phyloP scores from a whole-genome alignment of 768 basidiomycete genomes.

The Auriscalpium orientale region DNA sequence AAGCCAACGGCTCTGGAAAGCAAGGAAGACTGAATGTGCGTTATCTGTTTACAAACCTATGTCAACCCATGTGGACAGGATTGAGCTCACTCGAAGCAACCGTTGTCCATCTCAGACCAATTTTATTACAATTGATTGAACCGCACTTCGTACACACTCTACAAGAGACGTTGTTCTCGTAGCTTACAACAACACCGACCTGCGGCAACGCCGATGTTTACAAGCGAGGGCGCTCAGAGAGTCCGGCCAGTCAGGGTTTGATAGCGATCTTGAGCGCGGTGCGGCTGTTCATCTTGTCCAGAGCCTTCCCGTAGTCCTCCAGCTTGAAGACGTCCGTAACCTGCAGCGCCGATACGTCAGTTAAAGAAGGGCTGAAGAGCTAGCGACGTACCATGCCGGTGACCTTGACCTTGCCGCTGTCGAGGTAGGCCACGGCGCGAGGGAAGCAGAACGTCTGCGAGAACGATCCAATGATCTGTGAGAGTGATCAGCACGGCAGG shows the following conservation, averaged over 20 bases:
- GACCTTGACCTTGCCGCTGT: slow-evolving; percentile 74
- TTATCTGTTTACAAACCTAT: no score
- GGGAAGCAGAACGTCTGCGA: slow-evolving; percentile 89
- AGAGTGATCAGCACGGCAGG: background rate
- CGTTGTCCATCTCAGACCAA: no score
- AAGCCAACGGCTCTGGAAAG: no score
- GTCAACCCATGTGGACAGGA: no score
- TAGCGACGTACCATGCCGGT: slow-evolving; percentile 61
- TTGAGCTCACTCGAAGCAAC: no score
- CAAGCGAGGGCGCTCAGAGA: no score
- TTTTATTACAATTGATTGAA: no score
- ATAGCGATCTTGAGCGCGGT: slow-evolving; percentile 46
- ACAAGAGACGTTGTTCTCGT: no score
- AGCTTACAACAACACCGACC: no score
- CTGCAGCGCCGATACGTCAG: slow-evolving; percentile 19
- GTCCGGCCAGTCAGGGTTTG: slow-evolving; percentile 27
- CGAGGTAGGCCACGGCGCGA: slow-evolving; percentile 82
- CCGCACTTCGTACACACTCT: no score
- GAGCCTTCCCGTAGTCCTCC: slow-evolving; percentile 53
- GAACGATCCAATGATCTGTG: slow-evolving; percentile 83
- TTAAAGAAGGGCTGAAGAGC: background rate
- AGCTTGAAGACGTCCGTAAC: slow-evolving; percentile 52
- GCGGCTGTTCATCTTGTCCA: slow-evolving; percentile 59
- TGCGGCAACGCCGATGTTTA: no score
- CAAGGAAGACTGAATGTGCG: no score